Evolutionary conservation across 2,329 filamentous ascomycete species (phyloP).

Genomic region (Tolypocladium ovalisporum): DNA sequence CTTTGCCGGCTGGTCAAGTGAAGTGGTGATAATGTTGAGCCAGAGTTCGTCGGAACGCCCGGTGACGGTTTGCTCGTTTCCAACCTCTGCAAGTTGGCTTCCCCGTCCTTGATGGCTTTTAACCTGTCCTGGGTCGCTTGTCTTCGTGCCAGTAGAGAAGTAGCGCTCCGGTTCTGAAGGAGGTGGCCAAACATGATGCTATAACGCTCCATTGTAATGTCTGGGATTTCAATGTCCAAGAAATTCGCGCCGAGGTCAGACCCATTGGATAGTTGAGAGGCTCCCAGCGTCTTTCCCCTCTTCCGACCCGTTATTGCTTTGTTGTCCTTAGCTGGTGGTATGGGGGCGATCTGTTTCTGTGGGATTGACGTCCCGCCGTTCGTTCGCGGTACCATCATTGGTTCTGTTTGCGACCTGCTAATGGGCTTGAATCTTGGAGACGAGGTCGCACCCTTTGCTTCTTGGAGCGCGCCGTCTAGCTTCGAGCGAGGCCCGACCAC

Average conservation of each 20-base stretch:
- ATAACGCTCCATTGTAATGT: constrained; percentile 73
- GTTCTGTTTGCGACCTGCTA: neutral
- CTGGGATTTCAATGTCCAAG: constrained; percentile 71
- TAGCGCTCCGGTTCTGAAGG: constrained; percentile 34
- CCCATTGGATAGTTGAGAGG: neutral
- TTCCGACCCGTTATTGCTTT: neutral
- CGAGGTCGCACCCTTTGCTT: neutral
- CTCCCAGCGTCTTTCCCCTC: neutral
- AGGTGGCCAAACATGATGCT: constrained; percentile 86
- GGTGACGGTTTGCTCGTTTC: constrained; percentile 24
- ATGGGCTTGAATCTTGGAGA: neutral
- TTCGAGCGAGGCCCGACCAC: neutral
- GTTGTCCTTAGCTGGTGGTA: neutral
- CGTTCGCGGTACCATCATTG: neutral
- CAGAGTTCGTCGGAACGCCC: constrained; percentile 7
- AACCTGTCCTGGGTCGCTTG: constrained; percentile 50
- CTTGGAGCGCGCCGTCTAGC: neutral
- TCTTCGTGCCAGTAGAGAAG: constrained; percentile 39
- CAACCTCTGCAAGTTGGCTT: constrained; percentile 15
- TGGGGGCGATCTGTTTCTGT: neutral
- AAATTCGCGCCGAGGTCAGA: constrained; percentile 17
- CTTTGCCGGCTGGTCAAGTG: constrained; percentile 3
- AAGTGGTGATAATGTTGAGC: constrained; percentile 34
- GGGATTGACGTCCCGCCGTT: neutral
- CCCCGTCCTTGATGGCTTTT: constrained; percentile 27